Percentiles rank a stretch among this genome's conserved stretches.
These are phyloP conservation scores for Cystofilobasidium ferigula DNA, from an alignment of 768 basidiomycete genomes.

Conservation along the genomic window DNA sequence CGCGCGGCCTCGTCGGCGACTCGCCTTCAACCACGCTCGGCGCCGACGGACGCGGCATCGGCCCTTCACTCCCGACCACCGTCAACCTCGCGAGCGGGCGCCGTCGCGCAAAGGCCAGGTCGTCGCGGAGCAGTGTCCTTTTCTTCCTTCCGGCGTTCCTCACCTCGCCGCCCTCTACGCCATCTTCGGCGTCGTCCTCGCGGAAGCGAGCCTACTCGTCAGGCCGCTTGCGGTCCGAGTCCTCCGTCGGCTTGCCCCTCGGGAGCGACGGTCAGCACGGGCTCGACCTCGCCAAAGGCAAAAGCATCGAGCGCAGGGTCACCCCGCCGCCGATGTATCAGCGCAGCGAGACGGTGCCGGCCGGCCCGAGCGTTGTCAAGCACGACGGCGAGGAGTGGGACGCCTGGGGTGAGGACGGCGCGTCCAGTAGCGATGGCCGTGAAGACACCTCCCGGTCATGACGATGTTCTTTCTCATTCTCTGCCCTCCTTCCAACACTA, in stretches of 20 bases:
- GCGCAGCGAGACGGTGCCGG: neutral
- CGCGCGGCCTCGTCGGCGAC: neutral
- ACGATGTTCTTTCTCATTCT: too few species aligned
- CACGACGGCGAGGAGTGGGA: slow-evolving; percentile 4
- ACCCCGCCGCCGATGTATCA: neutral
- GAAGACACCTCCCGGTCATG: neutral
- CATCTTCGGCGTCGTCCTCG: neutral
- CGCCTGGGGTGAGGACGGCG: neutral
- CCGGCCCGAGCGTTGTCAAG: neutral
- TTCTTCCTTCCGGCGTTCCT: slow-evolving; percentile 78
- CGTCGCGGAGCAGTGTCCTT: slow-evolving; percentile 43
- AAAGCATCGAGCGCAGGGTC: neutral
- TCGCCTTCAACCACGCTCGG: slow-evolving; percentile 28
- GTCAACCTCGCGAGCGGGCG: neutral
- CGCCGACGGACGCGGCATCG: slow-evolving; percentile 28
- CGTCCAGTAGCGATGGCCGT: too few species aligned
- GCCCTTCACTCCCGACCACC: neutral
- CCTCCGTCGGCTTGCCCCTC: too few species aligned
- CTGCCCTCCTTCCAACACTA: neutral
- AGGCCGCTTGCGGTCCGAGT: neutral
- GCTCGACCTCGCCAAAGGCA: neutral
- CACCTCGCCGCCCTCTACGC: slow-evolving; percentile 38
- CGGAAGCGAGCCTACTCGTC: neutral
- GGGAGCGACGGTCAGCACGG: neutral
- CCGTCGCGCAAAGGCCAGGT: neutral